Evolutionary conservation across 805 yeast genomes (phyloP).

Genomic region (Starmerella kuoi): DNA sequence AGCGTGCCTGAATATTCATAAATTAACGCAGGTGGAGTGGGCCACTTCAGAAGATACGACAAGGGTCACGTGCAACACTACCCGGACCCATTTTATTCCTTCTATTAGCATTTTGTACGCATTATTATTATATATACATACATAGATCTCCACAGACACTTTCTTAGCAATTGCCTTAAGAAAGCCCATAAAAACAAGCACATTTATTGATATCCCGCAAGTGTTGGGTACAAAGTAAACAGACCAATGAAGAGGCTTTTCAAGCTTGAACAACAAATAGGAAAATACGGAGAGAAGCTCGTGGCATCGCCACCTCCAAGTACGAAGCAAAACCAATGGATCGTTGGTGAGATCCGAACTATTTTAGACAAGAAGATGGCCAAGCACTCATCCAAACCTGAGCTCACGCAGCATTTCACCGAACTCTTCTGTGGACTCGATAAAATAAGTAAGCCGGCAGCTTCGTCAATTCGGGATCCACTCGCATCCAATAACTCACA

Average conservation of each 20-base stretch:
- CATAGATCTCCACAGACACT: too few relatives aligned
- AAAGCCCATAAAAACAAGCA: too few relatives aligned
- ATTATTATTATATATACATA: too few relatives aligned
- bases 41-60: too few relatives aligned
- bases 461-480: constrained; percentile 1
- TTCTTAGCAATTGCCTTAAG: too few relatives aligned
- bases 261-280: constrained; percentile 16
- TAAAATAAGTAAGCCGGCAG: constrained; percentile 5
- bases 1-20: too few relatives aligned
- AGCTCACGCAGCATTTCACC: constrained; percentile 17
- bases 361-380: constrained; percentile 17
- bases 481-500: constrained; percentile 12
- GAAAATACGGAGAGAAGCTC: constrained; percentile 16
- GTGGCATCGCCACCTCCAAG: not conserved
- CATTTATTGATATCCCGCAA: too few relatives aligned
- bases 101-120: too few relatives aligned
- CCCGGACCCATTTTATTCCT: too few relatives aligned
- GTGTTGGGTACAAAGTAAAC: too few relatives aligned
- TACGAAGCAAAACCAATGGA: constrained; percentile 7
- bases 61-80: too few relatives aligned
- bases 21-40: too few relatives aligned
- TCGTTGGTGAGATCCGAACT: constrained; percentile 17
- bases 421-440: constrained; percentile 21
- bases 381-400: constrained; percentile 16
- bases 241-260: constrained; percentile 12